Evolutionary conservation across 768 basidiomycete species (phyloP), one percentile per base, ranked within the genome.

Genomic region (Rhodotorula toruloides): DNA sequence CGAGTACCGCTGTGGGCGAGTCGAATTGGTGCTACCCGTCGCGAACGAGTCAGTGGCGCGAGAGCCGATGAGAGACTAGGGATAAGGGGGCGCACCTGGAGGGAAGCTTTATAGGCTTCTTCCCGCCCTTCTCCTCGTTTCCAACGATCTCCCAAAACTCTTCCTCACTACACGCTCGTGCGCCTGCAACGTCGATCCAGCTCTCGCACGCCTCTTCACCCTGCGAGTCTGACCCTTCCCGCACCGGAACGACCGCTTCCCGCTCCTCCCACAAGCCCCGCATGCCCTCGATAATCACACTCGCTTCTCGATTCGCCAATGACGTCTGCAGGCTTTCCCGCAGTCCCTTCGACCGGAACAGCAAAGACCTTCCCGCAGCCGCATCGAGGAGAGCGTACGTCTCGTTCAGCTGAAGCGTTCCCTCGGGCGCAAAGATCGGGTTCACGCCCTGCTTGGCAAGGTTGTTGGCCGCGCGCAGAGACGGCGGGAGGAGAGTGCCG

Each of bases 121-220:
- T 44, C 4, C 44, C 43, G n/a, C 69, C 72, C 36, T 74, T 68
- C 37, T 64, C 63, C 6, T 87, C 89, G 88, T 90, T 61, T 88
- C 88, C 17, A 89, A 86, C 89, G 87, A 91, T 19, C 86, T 22
- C 8, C 62, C 71, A 70, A 56, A 75, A 54, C 11, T 65, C 55
- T 3, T 59, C 56, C 48, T 31, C 52, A 34, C 86, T 4, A 82
- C 85, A 72, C 86, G 88, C 10, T 77, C 74, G 13, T 27, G 29
- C 19, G 74, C 76, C 17, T 75, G 77, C 42, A 73, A 65, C 36
- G 25, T 53, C 50, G 39, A 67, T n/a, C 66, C 72, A 42, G 78
- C 75, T 53, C 54, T 58, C 57, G 55, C 70, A 77, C 17, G 31
- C 22, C 46, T 48, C 43, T 19, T 31, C 27, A 7, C n/a, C 47